Evolutionary conservation across 768 basidiomycete species (phyloP).

Genomic region (Scleroderma citrinum): DNA sequence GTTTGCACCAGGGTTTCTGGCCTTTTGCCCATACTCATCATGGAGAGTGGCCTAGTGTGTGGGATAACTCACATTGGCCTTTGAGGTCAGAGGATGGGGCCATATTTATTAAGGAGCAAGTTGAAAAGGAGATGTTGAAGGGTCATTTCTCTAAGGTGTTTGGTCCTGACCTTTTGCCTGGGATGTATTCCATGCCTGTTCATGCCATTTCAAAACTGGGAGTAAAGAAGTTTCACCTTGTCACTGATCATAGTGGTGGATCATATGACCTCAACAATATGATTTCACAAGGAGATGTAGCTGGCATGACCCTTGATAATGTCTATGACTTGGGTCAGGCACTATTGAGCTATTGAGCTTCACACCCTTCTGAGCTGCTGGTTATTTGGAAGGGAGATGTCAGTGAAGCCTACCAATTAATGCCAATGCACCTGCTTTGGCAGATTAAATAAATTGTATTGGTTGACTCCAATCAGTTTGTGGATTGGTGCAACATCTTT

Average conservation of each 20-base stretch:
- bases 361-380: neutral
- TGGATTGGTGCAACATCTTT: constrained; percentile 23
- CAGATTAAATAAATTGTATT: constrained; percentile 33
- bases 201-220: constrained; percentile 40
- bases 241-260: constrained; percentile 36
- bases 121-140: neutral
- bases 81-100: constrained; percentile 11
- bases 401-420: constrained; percentile 27
- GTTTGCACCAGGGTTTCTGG: constrained; percentile 40
- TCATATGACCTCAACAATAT: constrained; percentile 31
- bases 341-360: fast-evolving
- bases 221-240: constrained; percentile 27
- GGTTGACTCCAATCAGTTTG: constrained; percentile 14
- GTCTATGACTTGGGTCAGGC: constrained; percentile 27
- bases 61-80: neutral
- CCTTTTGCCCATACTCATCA: constrained; percentile 30
- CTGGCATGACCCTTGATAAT: constrained; percentile 28
- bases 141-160: constrained; percentile 21
- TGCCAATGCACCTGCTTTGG: constrained; percentile 36
- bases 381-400: constrained; percentile 34
- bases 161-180: constrained; percentile 24
- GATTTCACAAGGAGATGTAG: constrained; percentile 21
- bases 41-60: constrained; percentile 12
- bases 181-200: constrained; percentile 39
- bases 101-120: constrained; percentile 21